Base-by-base conservation (phyloP, 495 filamentous ascomycete genomes). In the Hypoxylon intermedium region DNA sequence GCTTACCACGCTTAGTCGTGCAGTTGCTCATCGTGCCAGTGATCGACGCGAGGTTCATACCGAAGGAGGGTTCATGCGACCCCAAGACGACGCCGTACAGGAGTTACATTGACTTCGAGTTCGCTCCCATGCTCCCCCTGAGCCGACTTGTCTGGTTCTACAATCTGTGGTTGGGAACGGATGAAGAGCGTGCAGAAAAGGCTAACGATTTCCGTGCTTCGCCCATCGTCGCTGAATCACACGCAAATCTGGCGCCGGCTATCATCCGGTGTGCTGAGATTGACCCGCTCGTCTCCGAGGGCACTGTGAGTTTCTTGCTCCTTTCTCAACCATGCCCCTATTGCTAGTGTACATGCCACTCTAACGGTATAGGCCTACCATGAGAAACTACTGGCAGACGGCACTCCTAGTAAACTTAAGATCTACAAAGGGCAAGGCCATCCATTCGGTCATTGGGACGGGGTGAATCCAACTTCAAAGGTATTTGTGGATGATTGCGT, bases 21-120 rank as follows among this genome's bases (percentile, higher is more conserved):
- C 80, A 83, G 62, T 69, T 82, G 4, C 69, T 83, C 23, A 72
- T 81, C 23, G 82, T 82, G 36, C 81, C 80, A 3, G 77, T 79
- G 67, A 55, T 82, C 24, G 81, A 85, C 52, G 77, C 65, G 24
- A 66, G 73, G 36, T 73, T 64, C 31, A 57, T 75, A 18, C 73
- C 73, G 24, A 52, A 53, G 26, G 68, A 75, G 53, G 73, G 71
- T 5, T 71, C 73, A 18, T 66, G 64, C 58, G 60, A 68, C 49
- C 67, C 60, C n/a, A 43, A 47, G 30, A 52, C 24, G 23, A 67
- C 63, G 12, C 71, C 73, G 5, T 75, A 75, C 56, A 63, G 67
- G 56, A 74, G 67, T 33, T 75, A 74, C 51, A 51, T 69, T 15
- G 67, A 51, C 46, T 71, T 66, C 34, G 73, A 75, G 42, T 70